Evolutionary conservation across 2,329 filamentous ascomycete genomes (phyloP), one percentile per base, ranked within the genome.

Genomic region (Domatiomyces globalis): DNA sequence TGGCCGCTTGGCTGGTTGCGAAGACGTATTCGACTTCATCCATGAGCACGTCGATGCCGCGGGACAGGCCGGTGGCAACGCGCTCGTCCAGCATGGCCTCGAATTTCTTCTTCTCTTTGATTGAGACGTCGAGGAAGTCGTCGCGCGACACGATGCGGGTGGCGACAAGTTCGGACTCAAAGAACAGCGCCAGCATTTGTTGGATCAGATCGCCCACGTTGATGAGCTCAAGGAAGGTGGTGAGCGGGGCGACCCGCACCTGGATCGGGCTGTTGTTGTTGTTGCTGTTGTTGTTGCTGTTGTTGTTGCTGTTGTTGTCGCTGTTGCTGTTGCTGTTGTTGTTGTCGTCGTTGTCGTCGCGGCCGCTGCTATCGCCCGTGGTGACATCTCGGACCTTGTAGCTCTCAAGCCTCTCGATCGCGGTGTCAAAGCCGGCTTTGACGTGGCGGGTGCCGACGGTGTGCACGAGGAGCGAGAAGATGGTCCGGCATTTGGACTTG

Each of bases 161-260:
- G 0, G 80, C 78, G 5, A 88, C 81, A 25, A 98, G 78, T 69
- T 98, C 92, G 69, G 96, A 92, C 65, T 94, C 85, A 69, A 94
- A 98, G 65, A 98, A 98, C 33, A 98, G 88, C 65, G 98, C 92
- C 53, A 98, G 81, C 92, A 98, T 98, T 67, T 98, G 92, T 54
- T 94, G 87, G 61, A 98, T 98, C 52, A 98, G 75, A 66, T 98
- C 92, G 53, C 92, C 92, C 0, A 98, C 90, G 64, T 98, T 98
- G 66, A 98, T 92, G 25, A 98, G 78, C 69, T 98, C 92, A 55
- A 98, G 80, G 62, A 98, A 98, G 0, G 87, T 95, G 45, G 95
- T 88, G 3, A 98, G 76, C 1, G 92, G 92, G 4, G 59, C 59
- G 9, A 61, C 59, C 50, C 88, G 87, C 6, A 95, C 89, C 0